Conservation (phyloP, 2,329 filamentous ascomycete genomes). For the Aspergillus sp. region DNA sequence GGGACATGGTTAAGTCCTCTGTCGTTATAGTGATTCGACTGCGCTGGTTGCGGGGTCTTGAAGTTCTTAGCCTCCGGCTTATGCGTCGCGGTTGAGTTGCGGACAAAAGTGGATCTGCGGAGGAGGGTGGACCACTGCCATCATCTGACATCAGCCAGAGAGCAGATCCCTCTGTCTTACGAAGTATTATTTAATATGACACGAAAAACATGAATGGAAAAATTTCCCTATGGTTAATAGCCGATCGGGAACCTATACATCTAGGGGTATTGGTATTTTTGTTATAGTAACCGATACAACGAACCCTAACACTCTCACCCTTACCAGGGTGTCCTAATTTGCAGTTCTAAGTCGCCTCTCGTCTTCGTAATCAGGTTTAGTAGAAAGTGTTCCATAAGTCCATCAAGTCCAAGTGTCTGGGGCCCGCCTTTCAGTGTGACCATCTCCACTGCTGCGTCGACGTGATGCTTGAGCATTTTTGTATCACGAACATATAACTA, state of each 20-base stretch:
- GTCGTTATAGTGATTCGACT: not conserved
- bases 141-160: not conserved
- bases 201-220: not conserved
- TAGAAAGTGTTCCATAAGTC: slow-evolving; percentile 9
- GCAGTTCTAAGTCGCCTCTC: not conserved
- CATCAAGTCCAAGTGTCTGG: slow-evolving; percentile 10
- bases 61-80: not conserved
- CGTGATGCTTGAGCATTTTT: slow-evolving; percentile 6
- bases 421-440: slow-evolving; percentile 10
- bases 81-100: not conserved
- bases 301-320: not conserved
- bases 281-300: not conserved
- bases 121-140: not conserved
- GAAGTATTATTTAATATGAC: too few species aligned
- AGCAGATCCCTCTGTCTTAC: not conserved
- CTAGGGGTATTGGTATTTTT: too few species aligned
- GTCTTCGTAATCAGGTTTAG: slow-evolving; percentile 8
- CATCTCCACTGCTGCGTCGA: slow-evolving; percentile 9
- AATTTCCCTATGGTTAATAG: too few species aligned
- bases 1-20: not conserved
- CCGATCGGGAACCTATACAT: not conserved
- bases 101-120: not conserved
- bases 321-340: slow-evolving; percentile 5
- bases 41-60: not conserved
- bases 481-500: slow-evolving; percentile 6